A percentile compares a stretch with the other conserved stretches of the same genome.
phyloP scores from a whole-genome alignment of 2,329 filamentous ascomycete species.

The Aspergillus sp. region DNA sequence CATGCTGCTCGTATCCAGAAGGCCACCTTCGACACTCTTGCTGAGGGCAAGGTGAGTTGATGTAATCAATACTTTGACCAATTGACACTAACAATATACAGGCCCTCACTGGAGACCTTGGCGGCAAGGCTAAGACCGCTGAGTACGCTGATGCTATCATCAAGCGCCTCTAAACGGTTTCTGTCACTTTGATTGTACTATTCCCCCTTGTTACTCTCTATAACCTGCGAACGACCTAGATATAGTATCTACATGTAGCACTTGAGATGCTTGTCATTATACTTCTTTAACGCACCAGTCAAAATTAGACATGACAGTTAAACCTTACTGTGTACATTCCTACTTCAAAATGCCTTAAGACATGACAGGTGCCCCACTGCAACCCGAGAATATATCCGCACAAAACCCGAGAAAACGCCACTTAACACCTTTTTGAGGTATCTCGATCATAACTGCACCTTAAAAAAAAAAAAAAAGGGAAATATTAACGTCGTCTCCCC shows the following conservation, averaged over 20 bases:
- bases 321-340: too few species aligned
- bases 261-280: constrained; percentile 15
- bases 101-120: constrained; percentile 87
- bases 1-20: constrained; percentile 85
- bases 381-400: background rate
- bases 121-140: constrained; percentile 90
- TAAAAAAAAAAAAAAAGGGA: constrained; percentile 1
- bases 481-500: constrained; percentile 25
- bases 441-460: background rate
- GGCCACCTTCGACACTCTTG: constrained; percentile 89
- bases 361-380: background rate
- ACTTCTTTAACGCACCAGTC: constrained; percentile 1
- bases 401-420: background rate
- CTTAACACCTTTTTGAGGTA: background rate
- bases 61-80: background rate
- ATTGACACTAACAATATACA: constrained; percentile 22
- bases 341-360: background rate
- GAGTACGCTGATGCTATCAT: constrained; percentile 95
- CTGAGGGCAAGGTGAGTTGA: constrained; percentile 74
- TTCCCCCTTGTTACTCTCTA: constrained; percentile 25
- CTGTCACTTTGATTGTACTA: constrained; percentile 26
- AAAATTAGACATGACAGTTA: too few species aligned
- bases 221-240: constrained; percentile 33
- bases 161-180: constrained; percentile 45
- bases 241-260: constrained; percentile 32